Evolutionary conservation across 495 filamentous ascomycete species (phyloP).

Genomic region (Podospora pseudoanserina): DNA sequence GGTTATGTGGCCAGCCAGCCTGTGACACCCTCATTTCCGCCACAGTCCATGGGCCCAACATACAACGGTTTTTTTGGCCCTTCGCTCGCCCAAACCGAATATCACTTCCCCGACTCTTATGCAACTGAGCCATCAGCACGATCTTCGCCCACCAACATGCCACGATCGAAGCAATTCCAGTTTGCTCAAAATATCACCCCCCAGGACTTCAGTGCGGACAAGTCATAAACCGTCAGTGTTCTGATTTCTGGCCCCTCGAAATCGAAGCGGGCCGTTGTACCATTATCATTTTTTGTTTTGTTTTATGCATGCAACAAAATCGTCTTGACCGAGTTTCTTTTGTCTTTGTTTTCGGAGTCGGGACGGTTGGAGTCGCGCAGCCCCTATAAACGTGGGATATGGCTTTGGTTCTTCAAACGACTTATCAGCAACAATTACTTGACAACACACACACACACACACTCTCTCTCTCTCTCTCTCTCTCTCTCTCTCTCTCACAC

Average conservation of each 20-base stretch:
- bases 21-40: slow-evolving; percentile 41
- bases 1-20: slow-evolving; percentile 44
- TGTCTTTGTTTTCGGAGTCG: background rate
- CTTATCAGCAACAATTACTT: slow-evolving; percentile 6
- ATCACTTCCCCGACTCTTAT: slow-evolving; percentile 43
- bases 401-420: background rate
- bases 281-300: slow-evolving; percentile 6
- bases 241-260: slow-evolving; percentile 5
- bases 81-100: slow-evolving; percentile 36
- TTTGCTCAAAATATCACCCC: slow-evolving; percentile 50
- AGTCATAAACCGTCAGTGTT: slow-evolving; percentile 11
- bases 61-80: slow-evolving; percentile 32
- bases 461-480: too few relatives aligned
- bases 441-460: background rate
- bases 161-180: slow-evolving; percentile 44
- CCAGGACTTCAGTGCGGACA: slow-evolving; percentile 39
- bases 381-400: slow-evolving; percentile 5
- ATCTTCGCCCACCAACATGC: slow-evolving; percentile 38
- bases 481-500: background rate
- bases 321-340: background rate
- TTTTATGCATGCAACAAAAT: background rate
- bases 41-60: slow-evolving; percentile 33
- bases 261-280: slow-evolving; percentile 10
- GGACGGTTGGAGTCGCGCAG: background rate
- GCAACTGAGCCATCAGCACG: slow-evolving; percentile 38